These are phyloP conservation scores for Pascua sp. DNA, from an alignment of 1,284 basidiomycete species.

Conservation along the genomic window DNA sequence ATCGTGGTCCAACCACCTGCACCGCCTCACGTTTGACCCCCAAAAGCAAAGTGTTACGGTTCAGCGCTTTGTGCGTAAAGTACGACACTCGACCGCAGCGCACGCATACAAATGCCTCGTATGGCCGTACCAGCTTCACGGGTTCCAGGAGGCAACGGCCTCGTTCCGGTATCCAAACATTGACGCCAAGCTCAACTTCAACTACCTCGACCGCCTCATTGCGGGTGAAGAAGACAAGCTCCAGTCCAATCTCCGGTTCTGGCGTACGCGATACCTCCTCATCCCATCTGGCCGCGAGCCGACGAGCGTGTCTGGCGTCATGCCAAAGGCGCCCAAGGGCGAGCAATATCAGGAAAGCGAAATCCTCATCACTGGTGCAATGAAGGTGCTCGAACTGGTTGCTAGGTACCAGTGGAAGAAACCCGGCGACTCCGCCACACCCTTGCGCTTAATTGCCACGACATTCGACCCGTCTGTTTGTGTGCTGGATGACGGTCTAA, in stretches of 20 bases:
- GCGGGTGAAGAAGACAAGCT: constrained; percentile 80
- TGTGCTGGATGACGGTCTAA: constrained; percentile 69
- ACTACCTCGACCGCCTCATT: constrained; percentile 57
- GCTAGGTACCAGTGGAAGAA: constrained; percentile 72
- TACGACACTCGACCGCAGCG: constrained; percentile 59
- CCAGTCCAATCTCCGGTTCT: constrained; percentile 78
- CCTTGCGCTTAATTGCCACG: constrained; percentile 69
- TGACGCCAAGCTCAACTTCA: constrained; percentile 45
- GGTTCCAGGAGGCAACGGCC: constrained; percentile 74
- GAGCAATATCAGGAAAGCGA: constrained; percentile 81
- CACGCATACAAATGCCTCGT: constrained; percentile 83
- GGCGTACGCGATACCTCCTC: constrained; percentile 92
- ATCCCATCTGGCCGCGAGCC: constrained; percentile 74
- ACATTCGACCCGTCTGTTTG: constrained; percentile 75
- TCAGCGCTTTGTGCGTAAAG: constrained; percentile 75
- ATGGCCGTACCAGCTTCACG: constrained; percentile 84
- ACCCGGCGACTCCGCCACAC: constrained; percentile 57
- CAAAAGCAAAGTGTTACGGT: constrained; percentile 84
- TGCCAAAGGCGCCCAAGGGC: constrained; percentile 62
- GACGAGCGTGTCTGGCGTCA: constrained; percentile 44
- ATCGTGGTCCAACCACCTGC: constrained; percentile 92
- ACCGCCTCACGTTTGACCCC: constrained; percentile 74
- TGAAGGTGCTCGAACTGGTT: constrained; percentile 85
- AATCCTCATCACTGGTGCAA: constrained; percentile 79
- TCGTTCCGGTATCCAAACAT: constrained; percentile 66